phyloP scores from a whole-genome alignment of 2,329 filamentous ascomycete species.

The Zymoseptoria passerinii region DNA sequence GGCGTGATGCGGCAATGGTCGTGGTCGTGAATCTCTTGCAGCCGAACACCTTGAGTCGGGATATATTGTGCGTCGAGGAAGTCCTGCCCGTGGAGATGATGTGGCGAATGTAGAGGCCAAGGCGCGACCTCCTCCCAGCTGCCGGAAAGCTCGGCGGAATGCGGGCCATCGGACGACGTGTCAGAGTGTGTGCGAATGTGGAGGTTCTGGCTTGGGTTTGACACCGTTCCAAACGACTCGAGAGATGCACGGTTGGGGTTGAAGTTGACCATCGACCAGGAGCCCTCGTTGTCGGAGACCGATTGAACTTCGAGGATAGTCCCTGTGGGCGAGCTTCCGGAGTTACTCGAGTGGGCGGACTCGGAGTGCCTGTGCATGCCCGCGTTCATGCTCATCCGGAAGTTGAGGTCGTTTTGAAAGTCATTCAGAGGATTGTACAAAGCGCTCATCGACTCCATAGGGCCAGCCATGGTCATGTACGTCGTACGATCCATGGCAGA shows the following conservation, averaged over 20 bases:
- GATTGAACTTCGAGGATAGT: slow-evolving; percentile 82
- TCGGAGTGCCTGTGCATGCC: slow-evolving; percentile 34
- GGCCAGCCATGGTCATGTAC: slow-evolving; percentile 35
- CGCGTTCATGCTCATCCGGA: slow-evolving; percentile 39
- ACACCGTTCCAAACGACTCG: slow-evolving; percentile 62
- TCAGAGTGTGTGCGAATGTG: slow-evolving; percentile 83
- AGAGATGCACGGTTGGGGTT: slow-evolving; percentile 49
- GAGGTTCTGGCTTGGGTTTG: slow-evolving; percentile 84
- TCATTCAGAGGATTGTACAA: slow-evolving; percentile 49
- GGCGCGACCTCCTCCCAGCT: slow-evolving; percentile 72
- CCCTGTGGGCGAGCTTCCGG: slow-evolving; percentile 61
- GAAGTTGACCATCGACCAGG: slow-evolving; percentile 69
- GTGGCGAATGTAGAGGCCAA: slow-evolving; percentile 73
- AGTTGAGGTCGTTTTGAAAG: slow-evolving; percentile 60
- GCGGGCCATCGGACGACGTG: slow-evolving; percentile 57
- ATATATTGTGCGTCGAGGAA: slow-evolving; percentile 53
- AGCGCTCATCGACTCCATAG: slow-evolving; percentile 39
- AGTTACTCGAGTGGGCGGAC: slow-evolving; percentile 31
- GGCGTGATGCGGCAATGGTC: slow-evolving; percentile 25
- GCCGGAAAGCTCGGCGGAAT: slow-evolving; percentile 55
- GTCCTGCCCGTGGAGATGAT: slow-evolving; percentile 58
- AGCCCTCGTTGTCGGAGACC: slow-evolving; percentile 67
- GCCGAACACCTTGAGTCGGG: slow-evolving; percentile 10
- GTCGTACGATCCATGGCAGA: slow-evolving; percentile 34
- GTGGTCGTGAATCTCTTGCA: slow-evolving; percentile 8